Conservation (phyloP, 331 rosid species). For the Quercus phellos region DNA sequence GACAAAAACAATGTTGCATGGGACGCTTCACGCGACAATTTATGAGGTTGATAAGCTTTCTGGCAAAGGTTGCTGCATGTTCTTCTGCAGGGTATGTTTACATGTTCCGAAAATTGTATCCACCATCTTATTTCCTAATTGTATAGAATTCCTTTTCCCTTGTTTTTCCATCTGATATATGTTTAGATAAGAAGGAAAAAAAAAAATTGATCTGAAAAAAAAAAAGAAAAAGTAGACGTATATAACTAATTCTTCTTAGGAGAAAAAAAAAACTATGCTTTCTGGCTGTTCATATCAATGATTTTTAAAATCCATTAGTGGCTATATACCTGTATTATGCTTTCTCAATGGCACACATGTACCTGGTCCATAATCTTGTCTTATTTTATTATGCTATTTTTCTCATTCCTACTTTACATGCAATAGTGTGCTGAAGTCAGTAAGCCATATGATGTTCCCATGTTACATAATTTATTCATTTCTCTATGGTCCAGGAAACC, state of each 20-base stretch:
- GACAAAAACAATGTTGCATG: conserved; percentile 30
- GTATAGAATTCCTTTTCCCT: background rate
- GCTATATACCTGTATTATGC: too few species aligned
- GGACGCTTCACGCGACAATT: conserved; percentile 27
- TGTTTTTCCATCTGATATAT: background rate
- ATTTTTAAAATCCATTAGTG: too few species aligned
- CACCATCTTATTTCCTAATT: background rate
- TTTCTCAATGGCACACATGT: too few species aligned
- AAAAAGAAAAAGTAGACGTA: background rate
- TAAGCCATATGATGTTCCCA: background rate
- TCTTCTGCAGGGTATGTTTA: conserved; percentile 31
- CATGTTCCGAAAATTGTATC: background rate
- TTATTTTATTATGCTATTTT: too few species aligned
- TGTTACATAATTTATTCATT: too few species aligned
- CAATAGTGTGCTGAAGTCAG: background rate
- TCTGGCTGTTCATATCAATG: background rate
- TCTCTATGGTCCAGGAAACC: background rate
- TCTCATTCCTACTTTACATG: background rate
- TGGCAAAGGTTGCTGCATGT: conserved; percentile 26
- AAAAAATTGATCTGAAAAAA: background rate
- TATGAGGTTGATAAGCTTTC: conserved; percentile 29
- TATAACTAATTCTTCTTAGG: background rate
- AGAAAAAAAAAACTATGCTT: background rate
- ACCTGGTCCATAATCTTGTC: too few species aligned
- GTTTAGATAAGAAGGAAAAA: background rate